A percentile compares a stretch with the other conserved stretches of the same genome.
Conservation (phyloP, 768 basidiomycete species). For the Lactarius sp. region DNA sequence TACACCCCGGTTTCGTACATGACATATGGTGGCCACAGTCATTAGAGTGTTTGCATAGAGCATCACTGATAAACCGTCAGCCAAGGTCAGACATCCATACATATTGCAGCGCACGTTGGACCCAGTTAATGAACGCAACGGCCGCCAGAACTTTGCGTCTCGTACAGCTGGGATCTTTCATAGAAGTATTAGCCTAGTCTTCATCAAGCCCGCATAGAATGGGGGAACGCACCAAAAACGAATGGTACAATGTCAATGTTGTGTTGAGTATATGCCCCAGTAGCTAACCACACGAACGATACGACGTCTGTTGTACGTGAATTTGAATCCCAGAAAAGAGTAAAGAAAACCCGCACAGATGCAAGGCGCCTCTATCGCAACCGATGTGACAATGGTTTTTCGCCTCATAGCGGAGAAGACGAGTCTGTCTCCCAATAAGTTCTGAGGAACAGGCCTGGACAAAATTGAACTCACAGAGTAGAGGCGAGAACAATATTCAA, state of each 20-base stretch:
- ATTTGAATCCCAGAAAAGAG: background rate
- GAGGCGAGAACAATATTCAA: background rate
- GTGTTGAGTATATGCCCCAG: slow-evolving; percentile 6
- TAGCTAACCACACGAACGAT: slow-evolving; percentile 15
- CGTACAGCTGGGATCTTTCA: slow-evolving; percentile 4
- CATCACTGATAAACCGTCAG: slow-evolving; percentile 15
- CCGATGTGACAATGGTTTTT: slow-evolving; percentile 6
- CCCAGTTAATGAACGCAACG: slow-evolving; percentile 17
- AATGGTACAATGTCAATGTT: background rate
- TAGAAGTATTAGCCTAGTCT: background rate
- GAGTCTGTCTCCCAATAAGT: background rate
- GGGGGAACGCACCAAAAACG: background rate
- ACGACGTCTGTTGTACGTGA: slow-evolving; percentile 1
- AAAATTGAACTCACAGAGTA: background rate
- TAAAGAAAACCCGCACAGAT: slow-evolving; percentile 5
- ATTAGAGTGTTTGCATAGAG: slow-evolving; percentile 21
- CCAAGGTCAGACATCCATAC: background rate
- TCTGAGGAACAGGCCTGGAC: background rate
- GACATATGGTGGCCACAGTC: slow-evolving; percentile 23
- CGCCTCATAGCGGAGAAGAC: background rate
- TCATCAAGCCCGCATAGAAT: background rate
- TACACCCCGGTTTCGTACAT: slow-evolving; percentile 12
- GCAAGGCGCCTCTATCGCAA: slow-evolving; percentile 17
- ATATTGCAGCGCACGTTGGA: slow-evolving; percentile 13
- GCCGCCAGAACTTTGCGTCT: slow-evolving; percentile 10